Evolutionary conservation across 169 alveolate species (phyloP).

Genomic region (Plasmodium knowlesi): DNA sequence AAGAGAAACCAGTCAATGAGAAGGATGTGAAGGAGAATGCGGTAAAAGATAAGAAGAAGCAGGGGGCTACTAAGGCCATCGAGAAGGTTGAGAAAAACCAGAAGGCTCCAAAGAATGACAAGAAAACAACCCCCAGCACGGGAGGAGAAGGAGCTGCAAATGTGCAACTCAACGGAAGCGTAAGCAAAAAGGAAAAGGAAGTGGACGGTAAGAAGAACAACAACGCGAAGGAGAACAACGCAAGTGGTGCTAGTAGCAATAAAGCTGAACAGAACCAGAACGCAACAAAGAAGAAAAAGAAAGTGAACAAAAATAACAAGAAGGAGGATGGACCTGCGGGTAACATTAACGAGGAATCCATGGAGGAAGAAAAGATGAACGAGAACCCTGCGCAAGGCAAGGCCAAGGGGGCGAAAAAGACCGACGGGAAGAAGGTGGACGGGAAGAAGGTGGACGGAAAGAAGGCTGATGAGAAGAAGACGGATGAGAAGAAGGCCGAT

Average conservation of each 20-base stretch:
- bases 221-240: conserved; percentile 12
- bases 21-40: conserved; percentile 1
- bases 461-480: not conserved
- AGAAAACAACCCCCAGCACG: not conserved
- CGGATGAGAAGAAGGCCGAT: not conserved
- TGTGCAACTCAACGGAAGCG: conserved; percentile 25
- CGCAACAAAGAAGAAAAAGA: conserved; percentile 7
- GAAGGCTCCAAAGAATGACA: not conserved
- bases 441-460: not conserved
- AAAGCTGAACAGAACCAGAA: not conserved
- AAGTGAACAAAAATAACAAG: conserved; percentile 13
- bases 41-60: conserved; percentile 20
- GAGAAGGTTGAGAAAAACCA: conserved; percentile 6
- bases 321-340: not conserved
- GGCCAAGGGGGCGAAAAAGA: conserved; percentile 6
- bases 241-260: not conserved
- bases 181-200: conserved; percentile 17
- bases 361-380: not conserved
- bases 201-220: conserved; percentile 16
- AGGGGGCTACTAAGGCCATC: conserved; percentile 6
- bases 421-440: not conserved
- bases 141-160: conserved; percentile 3
- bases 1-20: conserved; percentile 1
- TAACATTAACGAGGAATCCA: not conserved
- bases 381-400: not conserved